Evolutionary conservation across 805 yeast species (phyloP).

Genomic region (Saccharomycopsis malanga): DNA sequence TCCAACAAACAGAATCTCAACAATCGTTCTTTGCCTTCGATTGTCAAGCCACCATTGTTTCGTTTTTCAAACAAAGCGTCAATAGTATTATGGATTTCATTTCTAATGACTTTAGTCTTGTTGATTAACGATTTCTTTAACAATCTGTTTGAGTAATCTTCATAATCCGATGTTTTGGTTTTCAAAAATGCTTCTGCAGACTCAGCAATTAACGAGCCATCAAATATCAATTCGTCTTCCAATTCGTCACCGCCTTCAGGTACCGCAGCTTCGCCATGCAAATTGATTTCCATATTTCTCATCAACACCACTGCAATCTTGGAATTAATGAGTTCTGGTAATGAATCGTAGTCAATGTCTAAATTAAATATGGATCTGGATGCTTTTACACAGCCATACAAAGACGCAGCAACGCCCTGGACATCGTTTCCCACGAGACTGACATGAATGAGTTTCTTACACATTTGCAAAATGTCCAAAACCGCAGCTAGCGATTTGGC

Average conservation of each 20-base stretch:
- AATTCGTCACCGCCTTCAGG: slow-evolving; percentile 21
- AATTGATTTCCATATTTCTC: slow-evolving; percentile 68
- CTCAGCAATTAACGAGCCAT: slow-evolving; percentile 67
- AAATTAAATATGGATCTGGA: slow-evolving; percentile 59
- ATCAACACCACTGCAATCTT: slow-evolving; percentile 72
- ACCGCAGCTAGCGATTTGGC: slow-evolving; percentile 50
- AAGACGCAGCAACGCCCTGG: slow-evolving; percentile 54
- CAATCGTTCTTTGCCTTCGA: slow-evolving; percentile 70
- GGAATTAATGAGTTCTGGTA: slow-evolving; percentile 59
- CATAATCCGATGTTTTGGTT: slow-evolving; percentile 28
- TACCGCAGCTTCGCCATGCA: slow-evolving; percentile 32
- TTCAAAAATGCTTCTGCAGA: slow-evolving; percentile 62
- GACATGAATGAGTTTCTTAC: slow-evolving; percentile 58
- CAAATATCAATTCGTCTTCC: slow-evolving; percentile 61
- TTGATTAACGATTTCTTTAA: slow-evolving; percentile 35
- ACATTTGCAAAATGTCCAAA: slow-evolving; percentile 63
- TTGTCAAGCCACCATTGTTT: slow-evolving; percentile 43
- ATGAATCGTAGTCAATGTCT: slow-evolving; percentile 56
- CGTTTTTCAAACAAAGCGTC: slow-evolving; percentile 54
- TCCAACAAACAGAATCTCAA: slow-evolving; percentile 63
- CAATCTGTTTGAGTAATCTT: slow-evolving; percentile 33
- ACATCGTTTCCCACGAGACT: slow-evolving; percentile 57
- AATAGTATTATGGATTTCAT: slow-evolving; percentile 41
- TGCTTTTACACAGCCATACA: slow-evolving; percentile 62
- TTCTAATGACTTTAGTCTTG: slow-evolving; percentile 34